phyloP scores from a whole-genome alignment of 179 eudicot species.

The Heliamphora ciliata region DNA sequence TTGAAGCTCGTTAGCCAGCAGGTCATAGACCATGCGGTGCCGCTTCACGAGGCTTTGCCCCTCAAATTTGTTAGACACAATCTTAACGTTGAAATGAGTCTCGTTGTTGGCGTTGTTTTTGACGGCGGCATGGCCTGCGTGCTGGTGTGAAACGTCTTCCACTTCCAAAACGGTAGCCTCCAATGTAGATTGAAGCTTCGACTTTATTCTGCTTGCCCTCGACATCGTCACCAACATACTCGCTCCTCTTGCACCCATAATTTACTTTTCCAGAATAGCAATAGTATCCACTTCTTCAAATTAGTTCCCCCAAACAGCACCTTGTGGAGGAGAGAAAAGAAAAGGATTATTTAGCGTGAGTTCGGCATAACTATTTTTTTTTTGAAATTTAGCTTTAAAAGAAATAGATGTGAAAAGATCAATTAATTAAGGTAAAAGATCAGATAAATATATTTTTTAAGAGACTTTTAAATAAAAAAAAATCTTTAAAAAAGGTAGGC shows the following conservation, averaged over 20 bases:
- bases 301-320: background rate
- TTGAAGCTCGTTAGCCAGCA: constrained; percentile 52
- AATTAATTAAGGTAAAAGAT: no score
- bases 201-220: constrained; percentile 47
- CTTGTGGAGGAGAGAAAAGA: no score
- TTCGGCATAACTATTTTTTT: no score
- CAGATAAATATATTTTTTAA: no score
- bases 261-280: background rate
- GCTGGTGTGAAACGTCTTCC: constrained; percentile 77
- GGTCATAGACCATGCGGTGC: constrained; percentile 68
- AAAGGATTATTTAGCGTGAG: no score
- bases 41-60: constrained; percentile 61
- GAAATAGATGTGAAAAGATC: no score
- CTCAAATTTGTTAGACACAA: constrained; percentile 56
- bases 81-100: constrained; percentile 60
- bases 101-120: constrained; percentile 42
- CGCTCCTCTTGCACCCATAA: constrained; percentile 38
- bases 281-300: background rate
- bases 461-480: no score
- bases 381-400: no score
- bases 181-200: constrained; percentile 47
- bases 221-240: constrained; percentile 30
- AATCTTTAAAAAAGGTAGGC: no score
- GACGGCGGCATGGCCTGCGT: constrained; percentile 73
- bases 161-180: constrained; percentile 46